Base-by-base conservation (phyloP, 192 early-diverging fungal genomes). In the Mortierella hygrophila region DNA sequence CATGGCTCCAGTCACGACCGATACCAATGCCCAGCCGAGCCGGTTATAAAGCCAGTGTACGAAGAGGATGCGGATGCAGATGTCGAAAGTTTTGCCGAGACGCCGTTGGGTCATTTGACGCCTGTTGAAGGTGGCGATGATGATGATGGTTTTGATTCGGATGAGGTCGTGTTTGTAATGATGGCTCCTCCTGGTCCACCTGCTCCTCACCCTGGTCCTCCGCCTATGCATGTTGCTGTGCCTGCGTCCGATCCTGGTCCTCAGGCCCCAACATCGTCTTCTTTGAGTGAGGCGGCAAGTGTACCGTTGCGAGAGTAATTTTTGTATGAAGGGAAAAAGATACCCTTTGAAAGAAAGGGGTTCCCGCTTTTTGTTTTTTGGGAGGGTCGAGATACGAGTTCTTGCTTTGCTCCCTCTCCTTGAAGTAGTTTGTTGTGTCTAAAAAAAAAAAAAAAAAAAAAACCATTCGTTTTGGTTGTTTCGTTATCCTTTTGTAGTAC, bases 111-210 rank as follows among this genome's bases (percentile, higher is more conserved):
- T 11, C 9, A 29, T 3, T 29, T 65, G 32, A 65, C 60, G 3
- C 60, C 60, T 65, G 21, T 71, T 11, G 72, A 47, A 3, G 46
- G 37, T 40, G 75, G 68, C 11, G 75, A 63, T 42, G 60, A 40
- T 29, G 35, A 63, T n/a, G 68, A 55, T 23, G 37, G 57, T 38
- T 18, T 52, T 4, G 4, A 38, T 8, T 37, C 44, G 1, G 40
- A 68, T 1, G 78, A 80, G 10, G 78, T 57, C 23, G 77, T 78
- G 26, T 68, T 80, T 49, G 55, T 80, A n/a, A 73, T 74, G 79
- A 42, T 78, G 37, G 52, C 68, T 7, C 77, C 77, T 32, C 29
- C 60, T 65, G 29, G 60, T 32, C 26, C n/a, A 11, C 20, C 18
- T 52, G 49, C 5, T 15, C 49, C 49, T 6, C 20, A 52, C 18